Evolutionary conservation across 345 rosid genomes (phyloP), one percentile per base, ranked within the genome.

Genomic region (thale cress (Arabidopsis thaliana)): DNA sequence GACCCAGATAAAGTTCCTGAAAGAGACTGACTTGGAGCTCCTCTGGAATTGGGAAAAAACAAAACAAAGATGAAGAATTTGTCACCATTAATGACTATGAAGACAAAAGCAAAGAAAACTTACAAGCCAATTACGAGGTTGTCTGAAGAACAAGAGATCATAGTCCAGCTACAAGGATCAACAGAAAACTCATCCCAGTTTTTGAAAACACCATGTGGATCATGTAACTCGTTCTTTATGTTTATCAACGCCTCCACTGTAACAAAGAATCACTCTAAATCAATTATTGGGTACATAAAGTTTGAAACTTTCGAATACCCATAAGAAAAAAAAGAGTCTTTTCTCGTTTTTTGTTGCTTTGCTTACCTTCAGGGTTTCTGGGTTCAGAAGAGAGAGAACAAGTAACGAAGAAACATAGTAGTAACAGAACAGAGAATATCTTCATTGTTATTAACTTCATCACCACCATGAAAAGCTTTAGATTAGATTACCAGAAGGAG

Each of bases 141-240:
- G 45, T 87, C 98, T 16, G 84, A 7, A 38, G 97, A 93, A 61
- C 97, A 93, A 83, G 90, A 81, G 80, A 93, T 79, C 97, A 93
- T 88, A 20, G 96, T 91, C 98, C 98, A 93, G 65, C 96, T 93
- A 75, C 98, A 93, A 32, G 98, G 98, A 85, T 93, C 98, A 68
- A 93, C 97, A 46, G 97, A 91, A 57, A 88, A 87, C 67, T 85
- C 94, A 71, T 93, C 97, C 97, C 98, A 93, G 84, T 89, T 89
- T 86, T 82, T 89, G 60, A 93, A 74, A 37, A 88, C 93, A n/a
- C 96, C 97, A 72, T 86, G 90, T 3, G 95, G 94, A 75, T 93
- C 98, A 53, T 82, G 73, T 80, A 91, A 76, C 23, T 73, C 84
- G 48, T 75, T 83, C 70, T 71, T 85, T 68, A 91, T 75, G 59